Evolutionary conservation across 306 rosid genomes (phyloP), one percentile per base, ranked within the genome.

Genomic region (Citrullus colocynthis): DNA sequence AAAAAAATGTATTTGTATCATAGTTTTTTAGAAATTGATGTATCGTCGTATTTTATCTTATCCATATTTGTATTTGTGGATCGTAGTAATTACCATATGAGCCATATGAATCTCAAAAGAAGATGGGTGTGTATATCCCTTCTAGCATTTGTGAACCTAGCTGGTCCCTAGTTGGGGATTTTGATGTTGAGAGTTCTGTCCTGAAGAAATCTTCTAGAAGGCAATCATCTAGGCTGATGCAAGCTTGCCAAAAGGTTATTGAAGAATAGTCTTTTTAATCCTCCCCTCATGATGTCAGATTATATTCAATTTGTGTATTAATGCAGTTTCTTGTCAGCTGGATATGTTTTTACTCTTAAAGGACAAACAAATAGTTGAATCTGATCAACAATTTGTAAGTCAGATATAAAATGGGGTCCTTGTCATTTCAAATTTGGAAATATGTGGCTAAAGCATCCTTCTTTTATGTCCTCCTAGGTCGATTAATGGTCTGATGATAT

Each of bases 101-200:
- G 74, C 51, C 52, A 66, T n/a, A 66, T 66, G 74, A 39, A 66
- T 66, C 74, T n/a, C 71, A 64, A 64, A 64, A 64, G 48, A 41
- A 66, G 32, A 66, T 9, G 72, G 36, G 36, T 32, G 36, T 32
- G 36, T 32, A 32, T 32, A 32, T 32, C 36, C 36, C 36, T 32
- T 32, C 36, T 32, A 32, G 36, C 36, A 32, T 17, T 37, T 7
- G 48, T 65, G 15, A 37, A 37, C 24, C 41, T 64, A 34, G 28
- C 48, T 62, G 20, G 10, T 32, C n/a, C 30, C 2, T 62, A 7
- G 69, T 6, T 30, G 41, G 69, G 9, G 4, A 61, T 30, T 30
- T 61, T 6, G 30, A 28, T 59, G 65, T 10, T 9, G 16, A 28
- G 17, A 61, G 41, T 4, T 61, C 30, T 30, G 4, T 13, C 34